Evolutionary conservation across 805 yeast species (phyloP).

Genomic region (Myxozyma vanderwaltii): DNA sequence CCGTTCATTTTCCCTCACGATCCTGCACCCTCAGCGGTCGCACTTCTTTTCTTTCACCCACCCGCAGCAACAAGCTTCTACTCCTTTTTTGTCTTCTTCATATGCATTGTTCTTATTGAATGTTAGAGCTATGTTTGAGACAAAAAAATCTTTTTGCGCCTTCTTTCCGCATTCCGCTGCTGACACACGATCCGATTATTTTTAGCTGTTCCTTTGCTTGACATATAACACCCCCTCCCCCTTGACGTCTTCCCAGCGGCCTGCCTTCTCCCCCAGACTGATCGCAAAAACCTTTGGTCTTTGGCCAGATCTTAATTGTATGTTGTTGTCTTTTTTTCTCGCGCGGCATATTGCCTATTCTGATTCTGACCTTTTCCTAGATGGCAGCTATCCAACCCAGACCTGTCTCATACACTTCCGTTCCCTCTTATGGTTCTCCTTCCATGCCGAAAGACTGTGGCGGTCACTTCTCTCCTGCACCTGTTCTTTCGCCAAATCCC

Average conservation of each 20-base stretch:
- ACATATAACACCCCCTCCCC: background rate
- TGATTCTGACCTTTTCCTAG: too few species aligned
- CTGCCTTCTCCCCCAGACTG: too few species aligned
- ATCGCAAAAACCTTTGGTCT: too few species aligned
- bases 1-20: background rate
- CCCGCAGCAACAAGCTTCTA: too few species aligned
- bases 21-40: too few species aligned
- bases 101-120: too few species aligned
- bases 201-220: constrained; percentile 1
- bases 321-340: too few species aligned
- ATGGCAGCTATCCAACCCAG: background rate
- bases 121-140: too few species aligned
- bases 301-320: too few species aligned
- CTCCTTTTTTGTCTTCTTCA: too few species aligned
- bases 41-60: too few species aligned
- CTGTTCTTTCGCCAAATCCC: background rate
- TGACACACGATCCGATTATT: background rate
- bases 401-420: background rate
- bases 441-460: background rate
- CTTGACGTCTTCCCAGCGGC: background rate
- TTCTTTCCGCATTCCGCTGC: background rate
- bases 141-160: too few species aligned
- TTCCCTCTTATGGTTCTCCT: background rate
- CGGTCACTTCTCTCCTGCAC: background rate
- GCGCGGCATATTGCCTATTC: background rate